Evolutionary conservation across 1,284 basidiomycete species (phyloP).

Genomic region (Schizophyllum commune): DNA sequence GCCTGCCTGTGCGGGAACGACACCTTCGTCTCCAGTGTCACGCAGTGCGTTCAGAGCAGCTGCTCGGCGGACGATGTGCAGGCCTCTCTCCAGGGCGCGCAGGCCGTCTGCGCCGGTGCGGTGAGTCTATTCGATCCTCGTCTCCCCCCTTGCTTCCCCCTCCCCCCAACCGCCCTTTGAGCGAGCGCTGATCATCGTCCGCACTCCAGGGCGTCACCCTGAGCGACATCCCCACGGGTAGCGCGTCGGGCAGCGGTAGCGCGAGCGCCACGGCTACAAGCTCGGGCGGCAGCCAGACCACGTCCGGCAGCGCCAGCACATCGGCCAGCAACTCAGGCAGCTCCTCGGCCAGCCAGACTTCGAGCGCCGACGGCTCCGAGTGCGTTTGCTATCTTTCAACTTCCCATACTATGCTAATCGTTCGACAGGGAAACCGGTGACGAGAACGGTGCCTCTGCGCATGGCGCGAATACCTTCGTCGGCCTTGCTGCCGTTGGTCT

Average conservation of each 20-base stretch:
- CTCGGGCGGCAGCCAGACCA: too few species aligned
- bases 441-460: constrained; percentile 6
- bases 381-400: neutral
- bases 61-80: constrained; percentile 6
- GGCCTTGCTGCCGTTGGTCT: constrained; percentile 7
- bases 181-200: neutral
- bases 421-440: neutral
- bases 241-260: neutral
- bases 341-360: neutral
- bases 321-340: neutral
- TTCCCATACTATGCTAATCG: neutral
- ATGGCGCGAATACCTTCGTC: constrained; percentile 6
- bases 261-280: neutral
- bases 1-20: constrained; percentile 14
- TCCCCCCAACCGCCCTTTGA: neutral
- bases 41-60: constrained; percentile 10
- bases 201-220: neutral
- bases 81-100: neutral
- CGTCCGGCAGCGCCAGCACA: neutral
- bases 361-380: neutral
- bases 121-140: neutral
- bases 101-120: neutral
- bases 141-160: too few species aligned
- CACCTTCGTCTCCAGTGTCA: constrained; percentile 11
- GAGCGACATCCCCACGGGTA: neutral